A percentile compares a stretch with the other conserved stretches of the same genome.
phyloP scores from a whole-genome alignment of 306 rosid species.

The Castanea sativa region DNA sequence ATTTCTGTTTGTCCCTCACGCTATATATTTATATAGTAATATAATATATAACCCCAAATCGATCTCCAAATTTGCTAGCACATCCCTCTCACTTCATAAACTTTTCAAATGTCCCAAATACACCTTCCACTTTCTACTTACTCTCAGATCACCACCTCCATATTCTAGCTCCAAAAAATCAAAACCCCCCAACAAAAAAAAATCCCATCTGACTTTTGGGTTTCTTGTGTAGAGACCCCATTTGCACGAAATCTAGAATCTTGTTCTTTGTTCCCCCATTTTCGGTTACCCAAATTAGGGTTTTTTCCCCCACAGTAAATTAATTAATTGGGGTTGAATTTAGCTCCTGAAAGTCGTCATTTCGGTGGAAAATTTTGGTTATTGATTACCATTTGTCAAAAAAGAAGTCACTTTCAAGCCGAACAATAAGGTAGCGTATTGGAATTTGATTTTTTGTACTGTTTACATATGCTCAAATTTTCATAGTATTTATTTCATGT shows the following conservation, averaged over 20 bases:
- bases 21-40: no score
- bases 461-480: no score
- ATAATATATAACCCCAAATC: no score
- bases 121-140: no score
- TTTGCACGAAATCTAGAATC: conserved; percentile 2
- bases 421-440: conserved; percentile 16
- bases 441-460: neutral
- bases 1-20: no score
- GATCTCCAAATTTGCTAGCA: no score
- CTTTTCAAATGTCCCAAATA: no score
- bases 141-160: no score
- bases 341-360: neutral
- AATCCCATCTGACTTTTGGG: neutral
- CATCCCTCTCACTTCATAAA: no score
- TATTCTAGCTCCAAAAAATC: no score
- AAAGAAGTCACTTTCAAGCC: neutral
- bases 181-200: no score
- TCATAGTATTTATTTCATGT: neutral
- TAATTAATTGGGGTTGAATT: neutral
- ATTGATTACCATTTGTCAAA: no score
- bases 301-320: neutral
- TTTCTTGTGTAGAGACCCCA: neutral
- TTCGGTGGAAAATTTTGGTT: neutral
- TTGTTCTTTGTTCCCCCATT: neutral
- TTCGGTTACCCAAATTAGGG: conserved; percentile 1